These are phyloP conservation scores for Hericium alpestre DNA, from an alignment of 768 basidiomycete genomes.

Conservation along the genomic window DNA sequence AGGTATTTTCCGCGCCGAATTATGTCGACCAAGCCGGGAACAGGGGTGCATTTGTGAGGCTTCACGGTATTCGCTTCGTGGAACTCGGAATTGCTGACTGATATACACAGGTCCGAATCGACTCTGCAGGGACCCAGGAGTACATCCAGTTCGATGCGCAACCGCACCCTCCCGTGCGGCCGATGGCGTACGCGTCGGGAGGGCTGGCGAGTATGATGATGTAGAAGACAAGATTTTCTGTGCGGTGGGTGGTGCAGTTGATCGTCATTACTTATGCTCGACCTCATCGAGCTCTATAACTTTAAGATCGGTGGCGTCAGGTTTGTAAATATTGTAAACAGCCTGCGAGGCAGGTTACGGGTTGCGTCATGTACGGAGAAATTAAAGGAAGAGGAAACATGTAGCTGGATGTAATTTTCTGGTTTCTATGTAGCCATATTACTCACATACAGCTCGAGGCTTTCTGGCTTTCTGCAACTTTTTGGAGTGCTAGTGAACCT, in stretches of 20 bases:
- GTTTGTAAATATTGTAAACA: no score
- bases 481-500: no score
- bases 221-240: slow-evolving; percentile 24
- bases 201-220: slow-evolving; percentile 63
- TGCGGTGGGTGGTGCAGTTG: background rate
- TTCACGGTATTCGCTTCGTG: background rate
- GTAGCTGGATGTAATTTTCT: no score
- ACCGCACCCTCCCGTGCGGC: slow-evolving; percentile 60
- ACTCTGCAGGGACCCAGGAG: slow-evolving; percentile 58
- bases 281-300: no score
- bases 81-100: slow-evolving; percentile 3
- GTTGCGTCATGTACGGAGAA: no score
- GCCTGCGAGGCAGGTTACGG: no score
- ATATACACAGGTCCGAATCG: slow-evolving; percentile 60
- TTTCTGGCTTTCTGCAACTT: no score
- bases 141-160: slow-evolving; percentile 80
- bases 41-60: slow-evolving; percentile 80
- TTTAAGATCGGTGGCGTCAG: no score
- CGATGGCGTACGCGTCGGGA: slow-evolving; percentile 80
- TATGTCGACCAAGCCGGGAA: slow-evolving; percentile 88
- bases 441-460: no score
- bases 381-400: no score
- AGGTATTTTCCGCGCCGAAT: slow-evolving; percentile 94
- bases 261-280: no score
- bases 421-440: no score